A percentile compares a stretch with the other conserved stretches of the same genome.
phyloP scores from a whole-genome alignment of 2,329 filamentous ascomycete genomes.

The Apiospora rasikravindrae region DNA sequence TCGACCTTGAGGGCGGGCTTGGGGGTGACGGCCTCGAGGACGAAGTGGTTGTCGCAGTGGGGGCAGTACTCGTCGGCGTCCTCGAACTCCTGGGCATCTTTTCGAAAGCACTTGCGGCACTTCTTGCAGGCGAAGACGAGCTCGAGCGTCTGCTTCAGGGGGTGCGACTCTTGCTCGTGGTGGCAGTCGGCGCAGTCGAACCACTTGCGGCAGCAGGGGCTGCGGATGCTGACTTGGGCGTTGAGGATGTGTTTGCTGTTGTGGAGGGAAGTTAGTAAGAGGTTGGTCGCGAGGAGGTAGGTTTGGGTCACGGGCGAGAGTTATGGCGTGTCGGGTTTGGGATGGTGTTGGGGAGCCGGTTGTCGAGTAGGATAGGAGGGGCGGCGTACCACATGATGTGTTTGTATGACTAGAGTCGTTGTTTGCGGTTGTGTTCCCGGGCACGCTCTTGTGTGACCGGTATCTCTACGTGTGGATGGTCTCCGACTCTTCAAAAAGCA shows the following conservation, averaged over 20 bases:
- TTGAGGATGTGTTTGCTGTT: constrained; percentile 96
- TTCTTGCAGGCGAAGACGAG: constrained; percentile 99
- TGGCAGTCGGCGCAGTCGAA: constrained; percentile 99
- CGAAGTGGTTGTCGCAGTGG: constrained; percentile 98
- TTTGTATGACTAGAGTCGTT: neutral
- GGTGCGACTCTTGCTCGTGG: constrained; percentile 77
- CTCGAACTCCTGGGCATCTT: constrained; percentile 89
- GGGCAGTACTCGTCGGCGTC: constrained; percentile 99
- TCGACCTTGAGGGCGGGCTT: constrained; percentile 86
- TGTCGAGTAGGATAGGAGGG: neutral
- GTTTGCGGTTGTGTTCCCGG: neutral
- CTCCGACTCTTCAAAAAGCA: neutral
- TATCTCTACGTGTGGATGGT: neutral
- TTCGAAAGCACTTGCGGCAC: constrained; percentile 97
- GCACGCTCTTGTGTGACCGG: neutral
- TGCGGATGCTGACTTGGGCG: constrained; percentile 94
- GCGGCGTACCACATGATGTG: constrained; percentile 5
- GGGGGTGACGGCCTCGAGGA: constrained; percentile 85
- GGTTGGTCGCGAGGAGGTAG: neutral
- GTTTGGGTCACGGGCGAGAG: too few relatives aligned
- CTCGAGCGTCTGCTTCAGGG: constrained; percentile 77
- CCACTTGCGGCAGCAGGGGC: constrained; percentile 97
- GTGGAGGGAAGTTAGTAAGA: neutral
- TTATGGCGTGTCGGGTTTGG: neutral
- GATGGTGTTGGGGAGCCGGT: neutral